A percentile compares a stretch with the other conserved stretches of the same genome.
Conservation (phyloP, 371 early-diverging fungal species). For the Mortierella sp. region DNA sequence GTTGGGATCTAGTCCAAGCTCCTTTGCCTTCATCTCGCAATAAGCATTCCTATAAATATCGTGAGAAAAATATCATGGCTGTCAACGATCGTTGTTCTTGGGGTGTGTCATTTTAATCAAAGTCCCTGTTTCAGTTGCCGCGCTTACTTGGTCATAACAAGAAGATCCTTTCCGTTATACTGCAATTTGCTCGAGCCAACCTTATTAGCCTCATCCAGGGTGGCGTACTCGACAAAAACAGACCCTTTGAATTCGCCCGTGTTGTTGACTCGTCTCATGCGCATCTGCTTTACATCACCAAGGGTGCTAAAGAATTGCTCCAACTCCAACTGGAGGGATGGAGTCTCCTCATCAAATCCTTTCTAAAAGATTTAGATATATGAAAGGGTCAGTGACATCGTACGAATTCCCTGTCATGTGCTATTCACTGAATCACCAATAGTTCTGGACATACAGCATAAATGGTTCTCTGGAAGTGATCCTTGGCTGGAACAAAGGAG, state of each 20-base stretch:
- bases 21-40: slow-evolving; percentile 56
- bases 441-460: slow-evolving; percentile 63
- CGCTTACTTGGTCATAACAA: slow-evolving; percentile 62
- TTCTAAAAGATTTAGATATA: slow-evolving; percentile 53
- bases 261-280: slow-evolving; percentile 71
- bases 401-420: neutral
- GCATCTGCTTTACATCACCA: slow-evolving; percentile 68
- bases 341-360: slow-evolving; percentile 68
- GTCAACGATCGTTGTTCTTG: neutral
- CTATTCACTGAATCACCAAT: neutral
- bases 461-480: slow-evolving; percentile 64
- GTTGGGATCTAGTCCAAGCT: slow-evolving; percentile 52
- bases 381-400: neutral
- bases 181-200: slow-evolving; percentile 62
- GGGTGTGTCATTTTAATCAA: neutral
- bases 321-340: slow-evolving; percentile 68
- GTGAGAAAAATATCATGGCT: neutral
- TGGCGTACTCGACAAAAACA: slow-evolving; percentile 72
- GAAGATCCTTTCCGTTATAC: slow-evolving; percentile 67
- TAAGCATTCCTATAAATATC: slow-evolving; percentile 32
- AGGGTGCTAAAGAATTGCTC: slow-evolving; percentile 66
- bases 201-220: slow-evolving; percentile 65
- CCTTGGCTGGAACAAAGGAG: slow-evolving; percentile 59
- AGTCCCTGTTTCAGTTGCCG: neutral
- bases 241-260: slow-evolving; percentile 69